Percentiles rank a stretch among this genome's conserved stretches.
Evolutionary conservation across 176 grass and related monocot species (phyloP).

Genomic region (Coix lacrymajobi): DNA sequence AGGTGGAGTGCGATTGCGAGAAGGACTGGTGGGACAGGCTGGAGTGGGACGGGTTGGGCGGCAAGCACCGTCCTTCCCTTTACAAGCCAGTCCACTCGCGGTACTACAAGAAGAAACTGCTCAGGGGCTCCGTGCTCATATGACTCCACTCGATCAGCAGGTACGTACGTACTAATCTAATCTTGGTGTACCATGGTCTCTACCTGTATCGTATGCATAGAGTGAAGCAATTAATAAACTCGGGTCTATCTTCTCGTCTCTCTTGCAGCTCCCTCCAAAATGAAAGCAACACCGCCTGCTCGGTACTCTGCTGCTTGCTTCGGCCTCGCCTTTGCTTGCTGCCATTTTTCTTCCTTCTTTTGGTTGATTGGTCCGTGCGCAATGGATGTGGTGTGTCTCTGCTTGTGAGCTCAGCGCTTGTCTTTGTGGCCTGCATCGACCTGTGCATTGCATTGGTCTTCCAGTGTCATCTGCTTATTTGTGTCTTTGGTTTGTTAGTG

Average conservation of each 20-base stretch:
- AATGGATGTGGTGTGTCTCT: background rate
- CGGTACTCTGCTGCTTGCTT: background rate
- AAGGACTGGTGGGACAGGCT: constrained; percentile 20
- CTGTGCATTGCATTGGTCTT: background rate
- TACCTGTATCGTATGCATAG: background rate
- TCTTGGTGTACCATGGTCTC: background rate
- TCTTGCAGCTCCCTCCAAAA: background rate
- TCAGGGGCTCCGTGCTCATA: background rate
- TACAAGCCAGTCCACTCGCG: background rate
- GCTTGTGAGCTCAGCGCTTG: background rate
- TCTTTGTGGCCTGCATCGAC: background rate
- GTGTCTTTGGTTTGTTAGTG: background rate
- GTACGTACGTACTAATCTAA: background rate
- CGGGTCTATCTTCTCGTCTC: background rate
- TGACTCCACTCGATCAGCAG: too few species aligned
- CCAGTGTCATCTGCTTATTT: background rate
- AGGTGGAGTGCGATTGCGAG: constrained; percentile 25
- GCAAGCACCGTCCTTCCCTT: background rate
- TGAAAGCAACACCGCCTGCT: too few species aligned
- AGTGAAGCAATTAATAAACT: background rate
- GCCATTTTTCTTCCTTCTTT: background rate
- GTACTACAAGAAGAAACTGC: background rate
- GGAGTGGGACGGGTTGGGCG: background rate
- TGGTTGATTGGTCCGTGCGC: too few species aligned
- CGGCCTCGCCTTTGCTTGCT: background rate